Percentiles rank a stretch among this genome's conserved stretches.
These are phyloP conservation scores for Neurospora tetraspora DNA, from an alignment of 495 filamentous ascomycete species.

Conservation along the genomic window DNA sequence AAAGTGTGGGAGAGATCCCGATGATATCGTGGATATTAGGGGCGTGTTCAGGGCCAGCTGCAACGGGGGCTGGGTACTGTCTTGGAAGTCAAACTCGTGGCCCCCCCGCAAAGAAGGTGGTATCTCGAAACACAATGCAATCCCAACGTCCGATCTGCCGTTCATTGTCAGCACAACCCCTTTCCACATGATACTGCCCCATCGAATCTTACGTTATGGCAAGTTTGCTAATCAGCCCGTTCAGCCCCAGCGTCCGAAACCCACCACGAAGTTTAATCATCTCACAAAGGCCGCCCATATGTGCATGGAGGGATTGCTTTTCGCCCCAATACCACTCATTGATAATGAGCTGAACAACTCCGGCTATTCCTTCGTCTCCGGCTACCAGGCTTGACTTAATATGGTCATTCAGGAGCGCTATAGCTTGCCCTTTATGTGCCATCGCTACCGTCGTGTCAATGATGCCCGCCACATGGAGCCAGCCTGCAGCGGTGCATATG, in stretches of 20 bases:
- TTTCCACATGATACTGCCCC: not conserved
- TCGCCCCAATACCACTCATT: slow-evolving; percentile 33
- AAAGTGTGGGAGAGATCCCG: slow-evolving; percentile 14
- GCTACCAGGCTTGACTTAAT: slow-evolving; percentile 20
- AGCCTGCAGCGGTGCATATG: slow-evolving; percentile 29
- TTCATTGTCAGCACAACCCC: slow-evolving; percentile 3
- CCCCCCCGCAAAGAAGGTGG: slow-evolving; percentile 17
- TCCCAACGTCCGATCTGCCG: slow-evolving; percentile 20
- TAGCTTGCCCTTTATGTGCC: slow-evolving; percentile 25
- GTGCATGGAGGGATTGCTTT: slow-evolving; percentile 17
- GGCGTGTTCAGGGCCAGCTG: slow-evolving; percentile 29
- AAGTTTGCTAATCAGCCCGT: slow-evolving; percentile 29
- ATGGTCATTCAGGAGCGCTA: slow-evolving; percentile 27
- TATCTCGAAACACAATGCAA: slow-evolving; percentile 25
- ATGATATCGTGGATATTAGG: slow-evolving; percentile 11
- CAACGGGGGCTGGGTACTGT: slow-evolving; percentile 17
- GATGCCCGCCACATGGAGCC: slow-evolving; percentile 28
- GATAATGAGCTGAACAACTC: slow-evolving; percentile 26
- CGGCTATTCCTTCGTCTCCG: slow-evolving; percentile 26
- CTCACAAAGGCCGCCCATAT: slow-evolving; percentile 24
- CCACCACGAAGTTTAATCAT: slow-evolving; percentile 27
- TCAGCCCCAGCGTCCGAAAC: slow-evolving; percentile 24
- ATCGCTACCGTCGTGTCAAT: slow-evolving; percentile 25
- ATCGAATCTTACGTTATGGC: slow-evolving; percentile 22
- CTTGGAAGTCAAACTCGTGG: slow-evolving; percentile 21